These are phyloP conservation scores for Rubia tinctorum DNA, from an alignment of 305 asterid genomes.

Conservation along the genomic window DNA sequence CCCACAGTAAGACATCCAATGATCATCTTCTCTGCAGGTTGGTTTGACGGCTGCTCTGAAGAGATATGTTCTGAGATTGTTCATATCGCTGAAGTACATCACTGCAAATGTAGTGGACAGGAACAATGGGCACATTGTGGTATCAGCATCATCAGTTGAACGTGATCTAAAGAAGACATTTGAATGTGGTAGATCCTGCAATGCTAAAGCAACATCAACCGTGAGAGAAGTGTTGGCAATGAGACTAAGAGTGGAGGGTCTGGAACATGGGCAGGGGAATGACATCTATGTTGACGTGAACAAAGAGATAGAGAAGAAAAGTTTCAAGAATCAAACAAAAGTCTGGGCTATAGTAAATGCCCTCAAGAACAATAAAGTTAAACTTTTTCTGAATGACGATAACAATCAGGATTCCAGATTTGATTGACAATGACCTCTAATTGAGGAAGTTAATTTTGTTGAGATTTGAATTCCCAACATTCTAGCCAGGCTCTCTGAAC, in stretches of 20 bases:
- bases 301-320: conserved; percentile 80
- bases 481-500: too few relatives aligned
- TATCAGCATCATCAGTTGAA: conserved; percentile 78
- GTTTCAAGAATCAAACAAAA: conserved; percentile 66
- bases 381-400: conserved; percentile 60
- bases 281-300: conserved; percentile 69
- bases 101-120: conserved; percentile 89
- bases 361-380: conserved; percentile 61
- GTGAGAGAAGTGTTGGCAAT: conserved; percentile 91
- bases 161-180: conserved; percentile 61
- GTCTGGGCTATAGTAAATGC: conserved; percentile 76
- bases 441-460: not conserved
- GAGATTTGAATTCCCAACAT: not conserved
- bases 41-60: conserved; percentile 46
- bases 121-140: conserved; percentile 64
- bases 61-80: conserved; percentile 71
- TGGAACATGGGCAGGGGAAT: conserved; percentile 72
- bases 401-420: conserved; percentile 16
- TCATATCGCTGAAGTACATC: conserved; percentile 77
- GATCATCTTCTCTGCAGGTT: not conserved
- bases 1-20: not conserved
- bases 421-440: not conserved
- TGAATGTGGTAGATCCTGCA: conserved; percentile 83
- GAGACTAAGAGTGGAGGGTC: conserved; percentile 87
- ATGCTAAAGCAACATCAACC: conserved; percentile 84